A percentile compares a stretch with the other conserved stretches of the same genome.
phyloP scores from a whole-genome alignment of 1,139 yeast species.

The Lodderomyces metapsilosis region DNA sequence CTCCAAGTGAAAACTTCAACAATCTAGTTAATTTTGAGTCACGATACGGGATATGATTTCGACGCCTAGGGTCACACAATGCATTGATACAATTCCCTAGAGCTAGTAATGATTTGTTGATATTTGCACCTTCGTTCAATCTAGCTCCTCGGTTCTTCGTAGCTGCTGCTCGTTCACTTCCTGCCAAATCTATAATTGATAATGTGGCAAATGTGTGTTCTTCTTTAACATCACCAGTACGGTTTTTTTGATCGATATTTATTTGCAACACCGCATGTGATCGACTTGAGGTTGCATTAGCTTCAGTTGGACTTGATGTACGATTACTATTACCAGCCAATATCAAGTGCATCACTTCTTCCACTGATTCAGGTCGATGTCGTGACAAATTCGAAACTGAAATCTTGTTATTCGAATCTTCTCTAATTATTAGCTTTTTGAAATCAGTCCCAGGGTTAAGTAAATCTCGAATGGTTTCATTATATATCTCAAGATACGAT shows the following conservation, averaged over 20 bases:
- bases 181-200: conserved; percentile 88
- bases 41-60: conserved; percentile 82
- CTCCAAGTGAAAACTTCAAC: conserved; percentile 87
- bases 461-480: conserved; percentile 82
- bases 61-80: conserved; percentile 66
- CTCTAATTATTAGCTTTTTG: conserved; percentile 59
- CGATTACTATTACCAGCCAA: conserved; percentile 70
- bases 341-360: conserved; percentile 81
- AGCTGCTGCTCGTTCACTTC: conserved; percentile 91
- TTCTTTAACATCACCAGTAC: conserved; percentile 64
- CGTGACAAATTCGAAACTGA: conserved; percentile 72
- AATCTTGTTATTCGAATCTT: conserved; percentile 66
- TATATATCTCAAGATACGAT: conserved; percentile 84
- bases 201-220: conserved; percentile 75
- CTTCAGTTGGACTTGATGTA: conserved; percentile 85
- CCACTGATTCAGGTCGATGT: conserved; percentile 62
- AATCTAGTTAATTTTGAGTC: conserved; percentile 86
- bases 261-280: conserved; percentile 92
- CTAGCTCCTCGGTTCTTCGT: conserved; percentile 81
- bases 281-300: conserved; percentile 85
- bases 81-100: conserved; percentile 95
- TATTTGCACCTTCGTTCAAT: conserved; percentile 87
- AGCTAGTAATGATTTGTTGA: conserved; percentile 77
- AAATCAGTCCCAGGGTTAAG: conserved; percentile 53
- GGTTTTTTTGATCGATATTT: conserved; percentile 60